A percentile compares a stretch with the other conserved stretches of the same genome.
phyloP scores from a whole-genome alignment of 2,329 filamentous ascomycete species.

The Trichoderma citrinoviride region DNA sequence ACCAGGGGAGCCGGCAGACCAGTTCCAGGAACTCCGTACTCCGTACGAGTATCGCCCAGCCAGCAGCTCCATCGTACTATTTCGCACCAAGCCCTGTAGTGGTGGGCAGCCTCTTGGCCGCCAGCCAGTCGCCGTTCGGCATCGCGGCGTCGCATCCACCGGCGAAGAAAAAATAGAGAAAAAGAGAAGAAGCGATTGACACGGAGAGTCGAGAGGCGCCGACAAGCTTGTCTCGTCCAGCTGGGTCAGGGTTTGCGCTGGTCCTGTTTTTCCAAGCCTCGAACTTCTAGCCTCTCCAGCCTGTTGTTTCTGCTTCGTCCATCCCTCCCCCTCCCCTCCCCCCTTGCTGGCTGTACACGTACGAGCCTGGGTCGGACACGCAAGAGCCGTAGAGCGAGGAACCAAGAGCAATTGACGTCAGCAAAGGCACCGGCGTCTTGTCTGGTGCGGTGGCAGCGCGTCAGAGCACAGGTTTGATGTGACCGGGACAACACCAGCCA shows the following conservation, averaged over 20 bases:
- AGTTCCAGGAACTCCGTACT: slow-evolving; percentile 17
- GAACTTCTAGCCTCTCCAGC: not conserved
- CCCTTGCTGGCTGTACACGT: not conserved
- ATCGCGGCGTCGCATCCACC: not conserved
- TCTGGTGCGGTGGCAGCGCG: not conserved
- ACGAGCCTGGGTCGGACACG: not conserved
- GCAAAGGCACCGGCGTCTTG: not conserved
- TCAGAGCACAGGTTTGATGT: slow-evolving; percentile 12
- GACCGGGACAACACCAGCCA: slow-evolving; percentile 17
- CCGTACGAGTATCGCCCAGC: slow-evolving; percentile 11
- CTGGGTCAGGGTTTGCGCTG: not conserved
- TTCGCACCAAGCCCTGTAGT: slow-evolving; percentile 12
- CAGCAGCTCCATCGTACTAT: slow-evolving; percentile 4
- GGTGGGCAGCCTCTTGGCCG: slow-evolving; percentile 8
- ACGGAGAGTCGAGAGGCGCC: too few species aligned
- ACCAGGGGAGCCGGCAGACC: slow-evolving; percentile 6
- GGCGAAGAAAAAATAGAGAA: not conserved
- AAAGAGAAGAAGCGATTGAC: not conserved
- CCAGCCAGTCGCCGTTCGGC: not conserved
- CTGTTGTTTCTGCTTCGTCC: not conserved
- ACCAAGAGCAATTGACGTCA: slow-evolving; percentile 20
- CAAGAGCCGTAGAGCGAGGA: not conserved
- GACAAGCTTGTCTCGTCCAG: not conserved
- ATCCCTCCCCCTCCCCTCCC: not conserved
- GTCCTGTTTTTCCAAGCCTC: too few species aligned